Evolutionary conservation across 2,329 filamentous ascomycete genomes (phyloP).

Genomic region (Tolypocladium tropicale): DNA sequence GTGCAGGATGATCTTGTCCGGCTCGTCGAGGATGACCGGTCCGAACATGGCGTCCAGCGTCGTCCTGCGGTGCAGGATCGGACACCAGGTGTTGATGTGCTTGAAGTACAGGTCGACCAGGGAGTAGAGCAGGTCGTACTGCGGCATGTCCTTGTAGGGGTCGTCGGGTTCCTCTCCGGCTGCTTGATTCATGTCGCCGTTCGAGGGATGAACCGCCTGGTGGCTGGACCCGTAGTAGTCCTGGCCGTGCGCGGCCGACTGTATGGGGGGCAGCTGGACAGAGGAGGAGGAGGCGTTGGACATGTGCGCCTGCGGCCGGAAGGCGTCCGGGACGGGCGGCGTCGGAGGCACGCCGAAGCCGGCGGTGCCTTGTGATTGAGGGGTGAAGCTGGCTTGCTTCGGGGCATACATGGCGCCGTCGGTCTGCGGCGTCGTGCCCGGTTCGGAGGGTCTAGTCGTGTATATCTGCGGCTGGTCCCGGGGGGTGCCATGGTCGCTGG

Average conservation of each 20-base stretch:
- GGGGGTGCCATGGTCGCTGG: constrained; percentile 47
- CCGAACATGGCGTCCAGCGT: constrained; percentile 78
- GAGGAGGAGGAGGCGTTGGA: constrained; percentile 27
- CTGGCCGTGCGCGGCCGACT: constrained; percentile 31
- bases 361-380: constrained; percentile 31
- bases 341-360: constrained; percentile 40
- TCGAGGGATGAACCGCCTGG: constrained; percentile 39
- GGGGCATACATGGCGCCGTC: constrained; percentile 51
- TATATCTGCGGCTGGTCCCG: constrained; percentile 38
- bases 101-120: constrained; percentile 71
- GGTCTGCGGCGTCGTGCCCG: constrained; percentile 41
- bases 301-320: constrained; percentile 32
- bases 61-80: constrained; percentile 76
- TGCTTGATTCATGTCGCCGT: constrained; percentile 37
- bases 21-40: constrained; percentile 63
- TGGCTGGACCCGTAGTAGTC: constrained; percentile 38
- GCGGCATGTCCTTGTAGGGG: constrained; percentile 57
- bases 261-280: constrained; percentile 23
- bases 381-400: constrained; percentile 41
- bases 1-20: constrained; percentile 73
- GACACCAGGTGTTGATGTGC: constrained; percentile 76
- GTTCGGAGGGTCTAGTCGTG: constrained; percentile 30
- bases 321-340: constrained; percentile 38
- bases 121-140: constrained; percentile 63
- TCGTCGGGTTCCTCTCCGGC: constrained; percentile 12